Percentiles rank a stretch among this genome's conserved stretches.
Evolutionary conservation across 768 basidiomycete genomes (phyloP).

Genomic region (Megacollybia marginata): DNA sequence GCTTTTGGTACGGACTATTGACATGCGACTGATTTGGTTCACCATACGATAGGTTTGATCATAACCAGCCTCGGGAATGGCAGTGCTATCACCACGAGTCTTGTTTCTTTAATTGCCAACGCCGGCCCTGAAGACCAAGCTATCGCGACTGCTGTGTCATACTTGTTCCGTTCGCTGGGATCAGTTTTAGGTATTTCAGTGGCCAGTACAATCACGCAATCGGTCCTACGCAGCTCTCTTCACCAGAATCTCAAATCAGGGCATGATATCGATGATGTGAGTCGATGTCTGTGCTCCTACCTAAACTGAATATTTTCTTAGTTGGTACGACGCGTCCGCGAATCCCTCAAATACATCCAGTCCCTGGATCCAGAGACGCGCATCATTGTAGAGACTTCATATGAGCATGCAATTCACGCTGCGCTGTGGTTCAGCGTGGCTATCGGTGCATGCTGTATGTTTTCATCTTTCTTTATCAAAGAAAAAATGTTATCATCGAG

Average conservation of each 20-base stretch:
- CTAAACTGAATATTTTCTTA: slow-evolving; percentile 9
- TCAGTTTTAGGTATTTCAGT: slow-evolving; percentile 29
- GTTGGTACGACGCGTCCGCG: slow-evolving; percentile 43
- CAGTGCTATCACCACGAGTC: slow-evolving; percentile 44
- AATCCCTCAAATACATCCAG: slow-evolving; percentile 41
- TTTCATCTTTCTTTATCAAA: slow-evolving; percentile 44
- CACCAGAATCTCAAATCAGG: not conserved
- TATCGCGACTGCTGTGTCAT: slow-evolving; percentile 59
- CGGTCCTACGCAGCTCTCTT: not conserved
- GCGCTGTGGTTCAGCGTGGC: slow-evolving; percentile 40
- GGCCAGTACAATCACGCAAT: not conserved
- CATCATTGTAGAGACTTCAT: slow-evolving; percentile 32
- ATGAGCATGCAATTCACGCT: slow-evolving; percentile 37
- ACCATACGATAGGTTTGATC: not conserved
- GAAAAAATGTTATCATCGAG: slow-evolving; percentile 29
- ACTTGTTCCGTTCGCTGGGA: slow-evolving; percentile 60
- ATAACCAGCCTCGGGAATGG: slow-evolving; percentile 23
- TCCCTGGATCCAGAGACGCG: slow-evolving; percentile 30
- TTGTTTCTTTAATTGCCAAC: slow-evolving; percentile 57
- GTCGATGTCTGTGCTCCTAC: slow-evolving; percentile 5
- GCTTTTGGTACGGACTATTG: slow-evolving; percentile 27
- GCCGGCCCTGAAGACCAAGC: slow-evolving; percentile 56
- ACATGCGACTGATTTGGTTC: not conserved
- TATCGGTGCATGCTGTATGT: slow-evolving; percentile 31
- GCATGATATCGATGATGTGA: slow-evolving; percentile 45